These are phyloP conservation scores for Selenicereus undatus DNA, from an alignment of 148 eudicot genomes.

Conservation along the genomic window DNA sequence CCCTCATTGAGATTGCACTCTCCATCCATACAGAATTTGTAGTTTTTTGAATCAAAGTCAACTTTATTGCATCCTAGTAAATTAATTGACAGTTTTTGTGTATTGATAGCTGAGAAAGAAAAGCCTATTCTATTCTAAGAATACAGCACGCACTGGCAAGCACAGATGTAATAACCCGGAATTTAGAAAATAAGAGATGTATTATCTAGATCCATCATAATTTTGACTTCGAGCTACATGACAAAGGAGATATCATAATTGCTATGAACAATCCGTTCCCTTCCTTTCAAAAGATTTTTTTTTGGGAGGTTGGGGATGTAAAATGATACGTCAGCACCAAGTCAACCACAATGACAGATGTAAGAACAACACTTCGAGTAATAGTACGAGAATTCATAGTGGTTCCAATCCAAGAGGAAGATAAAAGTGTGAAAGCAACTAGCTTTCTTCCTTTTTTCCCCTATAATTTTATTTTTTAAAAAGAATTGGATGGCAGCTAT, in stretches of 20 bases:
- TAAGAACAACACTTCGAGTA: neutral
- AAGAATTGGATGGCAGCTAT: neutral
- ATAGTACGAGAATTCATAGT: neutral
- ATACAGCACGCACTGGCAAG: neutral
- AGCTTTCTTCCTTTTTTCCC: neutral
- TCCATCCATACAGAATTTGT: neutral
- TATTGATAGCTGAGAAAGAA: neutral
- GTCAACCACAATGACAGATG: neutral
- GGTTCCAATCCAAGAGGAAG: neutral
- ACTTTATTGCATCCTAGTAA: neutral
- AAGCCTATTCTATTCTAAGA: neutral
- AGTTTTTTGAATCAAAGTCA: neutral
- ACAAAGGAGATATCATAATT: neutral
- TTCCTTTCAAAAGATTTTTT: neutral
- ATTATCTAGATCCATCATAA: neutral
- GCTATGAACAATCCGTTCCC: neutral
- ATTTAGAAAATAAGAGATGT: neutral
- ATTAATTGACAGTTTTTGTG: neutral
- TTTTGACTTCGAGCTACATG: neutral
- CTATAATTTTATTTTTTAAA: neutral
- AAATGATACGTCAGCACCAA: neutral
- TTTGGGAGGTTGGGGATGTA: neutral
- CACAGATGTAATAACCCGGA: neutral
- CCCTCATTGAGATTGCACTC: neutral
- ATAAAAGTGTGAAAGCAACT: constrained; percentile 2